Base-by-base conservation (phyloP, 768 basidiomycete genomes). In the Astraeus odoratus region DNA sequence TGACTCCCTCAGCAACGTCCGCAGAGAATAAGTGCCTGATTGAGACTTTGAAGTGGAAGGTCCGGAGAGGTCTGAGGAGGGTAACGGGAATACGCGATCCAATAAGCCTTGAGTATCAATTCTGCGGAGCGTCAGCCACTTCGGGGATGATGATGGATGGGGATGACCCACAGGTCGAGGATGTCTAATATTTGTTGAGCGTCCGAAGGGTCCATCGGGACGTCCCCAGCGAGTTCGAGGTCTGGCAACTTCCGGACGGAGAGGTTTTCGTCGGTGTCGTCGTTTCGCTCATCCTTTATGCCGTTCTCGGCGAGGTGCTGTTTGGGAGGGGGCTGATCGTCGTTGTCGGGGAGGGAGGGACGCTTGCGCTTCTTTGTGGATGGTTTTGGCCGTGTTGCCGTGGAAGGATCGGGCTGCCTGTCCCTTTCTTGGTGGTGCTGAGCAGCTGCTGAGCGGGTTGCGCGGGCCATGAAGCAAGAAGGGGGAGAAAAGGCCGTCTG, bases 31-130 rank as follows among this genome's bases (percentile, higher is more conserved):
- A 0, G 66, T 53, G 43, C 51, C 54, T 3, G 64, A 51, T 36
- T 61, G 55, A 8, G 63, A 53, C 25, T 63, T 61, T 36, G 68
- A 69, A 8, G 73, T 67, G 15, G 70, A 64, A 1, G 75, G 67
- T n/a, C 67, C 59, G 30, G 67, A 59, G 34, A 67, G 63, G 51
- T 68, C 60, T 6, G 53, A 50, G 43, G 67, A 58, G 18, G 69
- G 67, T 19, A 80, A 67, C 29, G 81, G 77, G 57, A 85, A 83
- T 51, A 86, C 82, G 53, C 87, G 82, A 70, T 90, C 86, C 8
- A 91, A 78, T 4, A 91, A 69, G 38, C 81, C 84, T 52, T 86
- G 86, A 0, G 73, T 73, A 61, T 91, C 88, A 49, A 78, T 66
- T 53, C 84, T 86, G 57, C 18, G 35, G 38, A 49, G 5, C 29